Conservation (phyloP, 1,139 yeast species). For the Lodderomyces orthopsilosis region DNA sequence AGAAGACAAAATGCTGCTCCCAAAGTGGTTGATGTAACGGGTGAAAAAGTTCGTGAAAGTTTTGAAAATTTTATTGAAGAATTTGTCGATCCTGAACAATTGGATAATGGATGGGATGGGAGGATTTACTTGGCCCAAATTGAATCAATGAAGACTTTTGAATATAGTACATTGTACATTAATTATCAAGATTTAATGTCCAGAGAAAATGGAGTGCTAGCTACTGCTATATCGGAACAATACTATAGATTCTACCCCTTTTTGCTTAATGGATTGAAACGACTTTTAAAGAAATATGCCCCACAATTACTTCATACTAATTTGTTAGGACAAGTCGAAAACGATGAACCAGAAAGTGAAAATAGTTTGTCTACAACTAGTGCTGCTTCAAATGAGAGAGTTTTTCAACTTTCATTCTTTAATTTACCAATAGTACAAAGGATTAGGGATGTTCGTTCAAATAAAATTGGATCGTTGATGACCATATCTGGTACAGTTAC, state of each 20-base stretch:
- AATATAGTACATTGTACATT: constrained; percentile 74
- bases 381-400: constrained; percentile 56
- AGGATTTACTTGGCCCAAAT: constrained; percentile 75
- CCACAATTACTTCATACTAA: constrained; percentile 64
- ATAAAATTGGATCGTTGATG: constrained; percentile 80
- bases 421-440: constrained; percentile 81
- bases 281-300: constrained; percentile 69
- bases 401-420: constrained; percentile 87
- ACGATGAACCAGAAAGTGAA: constrained; percentile 13
- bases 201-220: constrained; percentile 83
- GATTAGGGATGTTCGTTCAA: constrained; percentile 87
- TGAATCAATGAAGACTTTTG: constrained; percentile 75
- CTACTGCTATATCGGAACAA: constrained; percentile 86
- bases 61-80: constrained; percentile 83
- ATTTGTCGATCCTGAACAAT: constrained; percentile 42
- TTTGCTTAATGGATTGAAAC: constrained; percentile 69
- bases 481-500: constrained; percentile 95
- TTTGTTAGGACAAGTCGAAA: constrained; percentile 28
- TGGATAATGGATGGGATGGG: constrained; percentile 46
- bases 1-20: constrained; percentile 68
- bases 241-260: constrained; percentile 91
- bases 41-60: constrained; percentile 89
- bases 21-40: constrained; percentile 86
- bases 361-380: constrained; percentile 24
- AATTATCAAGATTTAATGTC: constrained; percentile 78